Conservation (phyloP, 2,329 filamentous ascomycete genomes). For the Coniochaeta pulveracea region DNA sequence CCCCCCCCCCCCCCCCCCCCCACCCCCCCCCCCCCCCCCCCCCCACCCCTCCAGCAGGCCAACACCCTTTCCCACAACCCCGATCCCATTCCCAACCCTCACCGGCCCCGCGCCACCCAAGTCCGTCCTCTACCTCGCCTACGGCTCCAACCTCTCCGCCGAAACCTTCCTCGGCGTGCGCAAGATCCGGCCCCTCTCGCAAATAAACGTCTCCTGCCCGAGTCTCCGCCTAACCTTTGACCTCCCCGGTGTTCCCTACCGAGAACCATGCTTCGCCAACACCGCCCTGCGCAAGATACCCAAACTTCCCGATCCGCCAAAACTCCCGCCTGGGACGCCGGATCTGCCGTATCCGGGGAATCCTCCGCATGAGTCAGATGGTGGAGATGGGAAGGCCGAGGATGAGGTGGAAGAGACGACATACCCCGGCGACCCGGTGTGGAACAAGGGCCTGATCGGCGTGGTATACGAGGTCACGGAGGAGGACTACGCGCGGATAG, state of each 20-base stretch:
- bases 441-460: constrained; percentile 77
- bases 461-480: constrained; percentile 91
- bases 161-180: constrained; percentile 70
- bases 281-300: constrained; percentile 48
- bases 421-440: constrained; percentile 36
- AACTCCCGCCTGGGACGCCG: constrained; percentile 18
- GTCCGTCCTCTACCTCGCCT: constrained; percentile 72
- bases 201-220: constrained; percentile 73
- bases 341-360: constrained; percentile 12
- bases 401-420: not conserved
- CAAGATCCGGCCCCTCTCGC: constrained; percentile 70
- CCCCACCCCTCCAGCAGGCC: constrained; percentile 12
- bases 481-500: constrained; percentile 72
- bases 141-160: constrained; percentile 79
- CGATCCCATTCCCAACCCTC: constrained; percentile 12
- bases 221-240: constrained; percentile 72
- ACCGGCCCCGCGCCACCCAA: constrained; percentile 14
- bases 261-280: constrained; percentile 88
- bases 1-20: constrained; percentile 26
- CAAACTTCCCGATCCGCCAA: constrained; percentile 21
- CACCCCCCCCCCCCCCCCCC: constrained; percentile 24
- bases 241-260: constrained; percentile 74
- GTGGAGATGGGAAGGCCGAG: too few relatives aligned
- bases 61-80: constrained; percentile 9
- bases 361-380: constrained; percentile 3